Conservation (phyloP, 202 grass and related monocot genomes). For the Elaeis oleifera region DNA sequence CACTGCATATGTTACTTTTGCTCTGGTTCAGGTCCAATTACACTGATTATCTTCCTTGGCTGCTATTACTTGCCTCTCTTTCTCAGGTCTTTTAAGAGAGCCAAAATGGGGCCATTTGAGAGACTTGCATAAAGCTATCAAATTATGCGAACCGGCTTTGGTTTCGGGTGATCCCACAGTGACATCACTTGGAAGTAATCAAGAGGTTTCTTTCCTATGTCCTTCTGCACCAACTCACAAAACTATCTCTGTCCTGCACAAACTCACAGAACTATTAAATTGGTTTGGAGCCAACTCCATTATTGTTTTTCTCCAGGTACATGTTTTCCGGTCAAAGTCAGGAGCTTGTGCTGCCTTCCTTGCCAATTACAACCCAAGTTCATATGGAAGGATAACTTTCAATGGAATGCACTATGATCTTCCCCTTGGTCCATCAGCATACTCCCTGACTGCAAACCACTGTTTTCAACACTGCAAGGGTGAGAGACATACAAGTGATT, state of each 20-base stretch:
- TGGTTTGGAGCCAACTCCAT: not conserved
- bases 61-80: not conserved
- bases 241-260: too few species aligned
- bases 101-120: conserved; percentile 93
- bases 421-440: conserved; percentile 95
- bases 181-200: conserved; percentile 54
- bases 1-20: too few species aligned
- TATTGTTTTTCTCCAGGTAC: conserved; percentile 32
- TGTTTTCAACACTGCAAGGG: conserved; percentile 86
- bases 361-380: conserved; percentile 62
- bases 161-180: conserved; percentile 54
- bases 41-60: too few species aligned
- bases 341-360: conserved; percentile 90
- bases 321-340: conserved; percentile 62
- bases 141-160: conserved; percentile 70
- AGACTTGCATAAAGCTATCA: conserved; percentile 93
- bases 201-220: conserved; percentile 46
- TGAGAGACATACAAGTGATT: conserved; percentile 14
- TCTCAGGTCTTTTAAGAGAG: conserved; percentile 60
- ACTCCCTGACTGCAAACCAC: conserved; percentile 83
- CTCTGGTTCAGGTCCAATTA: too few species aligned
- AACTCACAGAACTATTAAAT: not conserved
- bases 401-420: conserved; percentile 54
- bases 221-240: not conserved
- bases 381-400: conserved; percentile 37